phyloP scores from a whole-genome alignment of 2,329 filamentous ascomycete species.

The Beauveria sp. region DNA sequence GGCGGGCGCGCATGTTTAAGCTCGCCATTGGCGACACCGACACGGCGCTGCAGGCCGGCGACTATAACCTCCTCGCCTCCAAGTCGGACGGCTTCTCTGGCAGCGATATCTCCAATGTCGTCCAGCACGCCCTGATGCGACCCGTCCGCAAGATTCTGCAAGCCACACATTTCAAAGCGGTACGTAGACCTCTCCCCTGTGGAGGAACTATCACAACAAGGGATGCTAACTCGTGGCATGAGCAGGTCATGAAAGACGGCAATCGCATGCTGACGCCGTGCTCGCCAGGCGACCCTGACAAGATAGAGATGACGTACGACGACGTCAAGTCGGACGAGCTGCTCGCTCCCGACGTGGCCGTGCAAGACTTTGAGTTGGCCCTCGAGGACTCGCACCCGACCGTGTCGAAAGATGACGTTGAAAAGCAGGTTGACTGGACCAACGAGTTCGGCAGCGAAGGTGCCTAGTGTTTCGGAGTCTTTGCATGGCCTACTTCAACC shows the following conservation, averaged over 20 bases:
- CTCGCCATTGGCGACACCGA: conserved; percentile 89
- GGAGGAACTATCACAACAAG: background rate
- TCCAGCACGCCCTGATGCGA: conserved; percentile 95
- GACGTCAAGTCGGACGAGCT: conserved; percentile 77
- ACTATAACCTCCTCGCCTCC: conserved; percentile 73
- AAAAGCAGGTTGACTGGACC: conserved; percentile 86
- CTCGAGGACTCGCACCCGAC: conserved; percentile 84
- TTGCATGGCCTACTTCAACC: background rate
- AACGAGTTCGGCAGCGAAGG: conserved; percentile 94
- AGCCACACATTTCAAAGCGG: conserved; percentile 95
- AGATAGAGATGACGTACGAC: conserved; percentile 90
- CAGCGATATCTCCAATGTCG: conserved; percentile 90
- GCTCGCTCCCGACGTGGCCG: conserved; percentile 73
- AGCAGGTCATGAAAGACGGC: conserved; percentile 62
- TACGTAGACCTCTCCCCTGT: conserved; percentile 29
- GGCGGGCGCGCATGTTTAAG: conserved; percentile 91
- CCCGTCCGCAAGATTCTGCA: conserved; percentile 95
- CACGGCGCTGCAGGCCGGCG: conserved; percentile 68
- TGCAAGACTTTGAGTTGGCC: conserved; percentile 91
- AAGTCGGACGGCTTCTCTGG: conserved; percentile 92
- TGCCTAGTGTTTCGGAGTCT: conserved; percentile 27
- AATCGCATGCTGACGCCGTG: conserved; percentile 73
- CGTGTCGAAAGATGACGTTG: conserved; percentile 79
- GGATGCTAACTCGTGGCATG: background rate
- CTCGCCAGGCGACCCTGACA: conserved; percentile 80